A percentile compares a stretch with the other conserved stretches of the same genome.
Conservation (phyloP, 352 stramenopile species). For the Pythium utonaiense region DNA sequence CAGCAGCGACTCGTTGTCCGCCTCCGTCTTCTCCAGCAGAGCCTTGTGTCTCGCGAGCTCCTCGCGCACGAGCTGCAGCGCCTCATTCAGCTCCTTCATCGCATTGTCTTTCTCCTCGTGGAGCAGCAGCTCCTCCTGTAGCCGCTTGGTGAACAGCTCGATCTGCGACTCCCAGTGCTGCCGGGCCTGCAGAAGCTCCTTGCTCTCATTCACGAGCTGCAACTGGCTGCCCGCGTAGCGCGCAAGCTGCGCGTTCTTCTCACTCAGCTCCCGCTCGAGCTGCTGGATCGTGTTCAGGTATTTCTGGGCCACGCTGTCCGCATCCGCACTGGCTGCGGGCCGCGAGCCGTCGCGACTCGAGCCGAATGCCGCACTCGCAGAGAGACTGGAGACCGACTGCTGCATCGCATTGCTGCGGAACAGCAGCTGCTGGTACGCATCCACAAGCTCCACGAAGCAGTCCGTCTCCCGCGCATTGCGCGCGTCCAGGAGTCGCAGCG, state of each 20-base stretch:
- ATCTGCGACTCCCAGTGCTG: conserved; percentile 58
- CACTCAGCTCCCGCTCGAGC: conserved; percentile 64
- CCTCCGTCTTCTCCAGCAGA: conserved; percentile 52
- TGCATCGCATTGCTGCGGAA: conserved; percentile 30
- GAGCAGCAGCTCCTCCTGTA: conserved; percentile 62
- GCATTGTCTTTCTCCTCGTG: conserved; percentile 65
- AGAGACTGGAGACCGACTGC: conserved; percentile 14
- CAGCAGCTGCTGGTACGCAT: conserved; percentile 69
- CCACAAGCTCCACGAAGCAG: conserved; percentile 52
- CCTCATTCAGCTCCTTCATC: conserved; percentile 60
- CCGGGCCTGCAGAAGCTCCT: conserved; percentile 63
- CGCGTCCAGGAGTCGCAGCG: conserved; percentile 51
- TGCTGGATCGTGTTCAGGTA: conserved; percentile 65
- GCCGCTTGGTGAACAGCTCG: conserved; percentile 44
- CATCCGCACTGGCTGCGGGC: conserved; percentile 22
- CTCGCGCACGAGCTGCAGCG: conserved; percentile 40
- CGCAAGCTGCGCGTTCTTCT: conserved; percentile 59
- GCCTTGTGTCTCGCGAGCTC: conserved; percentile 55
- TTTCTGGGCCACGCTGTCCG: conserved; percentile 31
- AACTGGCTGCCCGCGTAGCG: conserved; percentile 54
- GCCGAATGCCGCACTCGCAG: conserved; percentile 15
- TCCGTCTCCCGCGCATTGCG: conserved; percentile 64
- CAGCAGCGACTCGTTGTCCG: conserved; percentile 35
- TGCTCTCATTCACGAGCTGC: conserved; percentile 66
- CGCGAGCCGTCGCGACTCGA: conserved; percentile 3